Evolutionary conservation across 225 moss, liverwort and hornwort genomes (phyloP), one percentile per base, ranked within the genome.

Genomic region (Sphagnum tenellum): DNA sequence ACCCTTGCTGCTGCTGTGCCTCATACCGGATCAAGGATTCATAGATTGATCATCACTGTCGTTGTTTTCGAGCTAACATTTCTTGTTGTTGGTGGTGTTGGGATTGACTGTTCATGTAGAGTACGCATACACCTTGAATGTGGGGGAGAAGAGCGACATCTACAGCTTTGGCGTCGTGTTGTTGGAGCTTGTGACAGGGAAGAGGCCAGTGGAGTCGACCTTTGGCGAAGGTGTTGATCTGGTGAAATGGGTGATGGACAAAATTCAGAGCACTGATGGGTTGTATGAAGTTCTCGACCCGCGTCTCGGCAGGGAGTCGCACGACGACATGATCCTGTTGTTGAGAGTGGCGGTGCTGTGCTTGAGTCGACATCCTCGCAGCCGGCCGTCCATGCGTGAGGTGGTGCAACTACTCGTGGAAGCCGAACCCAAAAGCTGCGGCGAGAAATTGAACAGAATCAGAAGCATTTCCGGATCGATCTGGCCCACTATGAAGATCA

Each of bases 111-210:
- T 1, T 29, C 29, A 29, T 29, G 29, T 29, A 81, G 83, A 83
- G 11, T 83, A 83, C 61, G 83, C 76, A 0, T 83, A 83, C 74
- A 83, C 83, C n/a, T 66, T 83, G 66, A 83, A 83, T 49, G 79
- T 83, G 3, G 79, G 74, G 45, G 83, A 83, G 59, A 77, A 74
- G 79, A 83, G 83, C 70, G 83, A 83, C 66, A 83, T 83, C 64
- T 83, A 79, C 74, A 83, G 83, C 67, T 76, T 79, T 13, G 83
- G 83, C 14, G 72, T 83, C 8, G 79, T 83, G 59, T 49, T 83
- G 55, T 66, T 83, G 72, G 83, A 83, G 70, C 74, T 83, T 12
- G 60, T 83, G 10, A 83, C 83, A 14, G 83, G 83, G 50, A 64
- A 71, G 63, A 79, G 72, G 59, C 83, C 83, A 6, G 74, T 79